phyloP scores from a whole-genome alignment of 441 rosid species.

The Lepidium campestre region DNA sequence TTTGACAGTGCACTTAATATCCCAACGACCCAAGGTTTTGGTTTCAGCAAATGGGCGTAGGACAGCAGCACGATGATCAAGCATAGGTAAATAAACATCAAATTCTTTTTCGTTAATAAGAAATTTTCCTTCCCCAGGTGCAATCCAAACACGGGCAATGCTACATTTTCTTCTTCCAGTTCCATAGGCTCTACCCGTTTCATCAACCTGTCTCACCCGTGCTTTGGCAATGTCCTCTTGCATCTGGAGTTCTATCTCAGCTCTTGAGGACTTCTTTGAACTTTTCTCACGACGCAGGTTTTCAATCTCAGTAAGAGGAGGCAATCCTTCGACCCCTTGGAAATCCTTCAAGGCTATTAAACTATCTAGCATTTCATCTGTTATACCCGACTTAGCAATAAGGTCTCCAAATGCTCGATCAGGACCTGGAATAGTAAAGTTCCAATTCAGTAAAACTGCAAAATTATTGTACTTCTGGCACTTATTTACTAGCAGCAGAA shows the following conservation, averaged over 20 bases:
- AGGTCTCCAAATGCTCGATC: constrained; percentile 94
- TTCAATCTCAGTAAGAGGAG: constrained; percentile 72
- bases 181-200: constrained; percentile 87
- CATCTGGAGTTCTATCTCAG: constrained; percentile 79
- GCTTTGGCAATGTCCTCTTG: constrained; percentile 90
- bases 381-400: constrained; percentile 80
- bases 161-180: constrained; percentile 95
- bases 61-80: constrained; percentile 89
- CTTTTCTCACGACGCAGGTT: constrained; percentile 67
- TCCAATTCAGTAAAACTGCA: constrained; percentile 7
- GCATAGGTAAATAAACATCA: constrained; percentile 89
- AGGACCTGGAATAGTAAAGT: constrained; percentile 49
- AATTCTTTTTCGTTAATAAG: constrained; percentile 67
- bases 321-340: constrained; percentile 81
- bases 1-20: constrained; percentile 74
- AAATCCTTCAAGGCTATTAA: constrained; percentile 79
- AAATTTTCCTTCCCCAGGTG: constrained; percentile 77
- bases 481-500: neutral
- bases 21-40: constrained; percentile 95
- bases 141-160: constrained; percentile 85
- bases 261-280: constrained; percentile 59
- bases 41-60: constrained; percentile 87
- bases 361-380: constrained; percentile 90
- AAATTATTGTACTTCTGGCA: neutral
- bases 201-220: constrained; percentile 79